A percentile compares a stretch with the other conserved stretches of the same genome.
These are phyloP conservation scores for Cryphonectria naterciae DNA, from an alignment of 2,329 filamentous ascomycete species.

Conservation along the genomic window DNA sequence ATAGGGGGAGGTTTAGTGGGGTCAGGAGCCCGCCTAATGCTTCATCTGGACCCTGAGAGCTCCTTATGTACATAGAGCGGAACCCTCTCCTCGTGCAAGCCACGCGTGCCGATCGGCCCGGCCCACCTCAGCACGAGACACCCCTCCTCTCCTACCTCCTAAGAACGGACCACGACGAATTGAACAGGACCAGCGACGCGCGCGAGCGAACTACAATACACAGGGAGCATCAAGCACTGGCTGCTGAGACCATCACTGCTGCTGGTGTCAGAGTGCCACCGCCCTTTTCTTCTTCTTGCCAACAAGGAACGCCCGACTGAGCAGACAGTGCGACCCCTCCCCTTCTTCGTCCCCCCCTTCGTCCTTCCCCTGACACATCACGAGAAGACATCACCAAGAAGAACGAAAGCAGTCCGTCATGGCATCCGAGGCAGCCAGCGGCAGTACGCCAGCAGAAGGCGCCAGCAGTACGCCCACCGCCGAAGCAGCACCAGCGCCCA, in stretches of 20 bases:
- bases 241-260: background rate
- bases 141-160: background rate
- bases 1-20: background rate
- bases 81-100: constrained; percentile 4
- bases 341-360: background rate
- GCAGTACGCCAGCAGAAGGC: constrained; percentile 1
- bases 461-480: constrained; percentile 12
- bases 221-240: background rate
- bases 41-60: constrained; percentile 7
- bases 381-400: constrained; percentile 1
- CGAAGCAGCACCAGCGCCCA: constrained; percentile 4
- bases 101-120: constrained; percentile 8
- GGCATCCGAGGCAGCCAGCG: constrained; percentile 25
- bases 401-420: constrained; percentile 13
- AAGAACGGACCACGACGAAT: constrained; percentile 2
- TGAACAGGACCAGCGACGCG: background rate
- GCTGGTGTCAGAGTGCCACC: background rate
- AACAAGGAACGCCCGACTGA: background rate
- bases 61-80: constrained; percentile 4
- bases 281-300: background rate
- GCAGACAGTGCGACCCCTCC: background rate
- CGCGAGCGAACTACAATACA: background rate
- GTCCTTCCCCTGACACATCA: background rate
- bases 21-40: background rate
- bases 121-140: background rate